Base-by-base conservation (phyloP, 805 yeast species). In the Metschnikowia arizonensis region DNA sequence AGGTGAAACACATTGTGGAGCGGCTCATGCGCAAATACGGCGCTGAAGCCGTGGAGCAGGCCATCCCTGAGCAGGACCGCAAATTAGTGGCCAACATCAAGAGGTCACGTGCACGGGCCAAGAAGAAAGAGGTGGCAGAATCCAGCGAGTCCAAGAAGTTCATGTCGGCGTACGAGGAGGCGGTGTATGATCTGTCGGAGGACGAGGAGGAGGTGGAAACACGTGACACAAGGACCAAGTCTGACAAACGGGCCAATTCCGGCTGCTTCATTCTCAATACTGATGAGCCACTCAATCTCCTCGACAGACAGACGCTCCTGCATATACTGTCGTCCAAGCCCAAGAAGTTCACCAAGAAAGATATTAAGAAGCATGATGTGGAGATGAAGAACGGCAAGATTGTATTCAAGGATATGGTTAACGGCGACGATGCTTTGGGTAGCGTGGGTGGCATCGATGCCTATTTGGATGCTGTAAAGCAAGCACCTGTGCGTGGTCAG, bases 401-500 rank as follows among this genome's bases (percentile, higher is more conserved):
- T 45, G 78, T 87, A 45, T 77, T 88, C 57, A 73, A 67, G 46
- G 88, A 82, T 42, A 65, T 64, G 30, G 54, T 47, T 19, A 50
- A 55, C 15, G n/a, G 36, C 4, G 77, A 66, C 3, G 84, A 79
- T 57, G 66, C 66, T n/a, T 59, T 69, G 54, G 60, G 60, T 19
- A 65, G 66, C 23, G 68, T 71, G 45, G 65, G 64, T 4, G 95
- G 97, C 14, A 79, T 91, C 53, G 86, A 86, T 60, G 98, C 97
- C 0, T 93, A 93, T 63, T 78, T 89, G 53, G 97, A 89, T 50
- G 99, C 99, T 5, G 88, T 93, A 19, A 84, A 80, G 63, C 86
- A 85, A 56, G 97, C 93, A 19, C 98, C 98, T 25, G 81, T 89
- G 3, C 83, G 96, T 66, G 97, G 97, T 47, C 97, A 88, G 72